These are phyloP conservation scores for Pulveroboletus ravenelii DNA, from an alignment of 768 basidiomycete species.

Conservation along the genomic window DNA sequence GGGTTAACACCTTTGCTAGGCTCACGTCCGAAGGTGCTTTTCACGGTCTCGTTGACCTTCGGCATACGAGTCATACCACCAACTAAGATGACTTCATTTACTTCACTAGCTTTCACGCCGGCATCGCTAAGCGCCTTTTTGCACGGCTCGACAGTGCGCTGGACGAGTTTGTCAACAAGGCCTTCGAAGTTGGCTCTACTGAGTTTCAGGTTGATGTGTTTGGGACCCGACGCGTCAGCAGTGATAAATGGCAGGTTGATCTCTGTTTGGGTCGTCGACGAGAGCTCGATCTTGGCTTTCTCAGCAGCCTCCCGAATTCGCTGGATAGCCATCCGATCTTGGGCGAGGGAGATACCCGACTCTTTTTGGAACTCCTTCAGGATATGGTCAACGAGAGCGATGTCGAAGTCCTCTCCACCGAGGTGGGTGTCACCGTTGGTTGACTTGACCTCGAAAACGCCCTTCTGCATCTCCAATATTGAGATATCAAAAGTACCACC, in stretches of 20 bases:
- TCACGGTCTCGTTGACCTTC: constrained; percentile 85
- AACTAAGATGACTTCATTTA: constrained; percentile 96
- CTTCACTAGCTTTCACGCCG: constrained; percentile 86
- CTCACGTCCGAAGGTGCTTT: constrained; percentile 86
- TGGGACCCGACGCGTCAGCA: constrained; percentile 89
- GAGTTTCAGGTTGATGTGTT: constrained; percentile 93
- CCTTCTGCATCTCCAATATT: constrained; percentile 98
- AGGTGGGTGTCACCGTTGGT: constrained; percentile 99
- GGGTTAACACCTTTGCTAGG: constrained; percentile 99
- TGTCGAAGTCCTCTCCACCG: constrained; percentile 96
- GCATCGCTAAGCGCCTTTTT: constrained; percentile 96
- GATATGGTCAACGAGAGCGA: constrained; percentile 80
- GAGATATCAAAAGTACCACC: constrained; percentile 99
- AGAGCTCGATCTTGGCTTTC: constrained; percentile 98
- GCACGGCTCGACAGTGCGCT: constrained; percentile 91
- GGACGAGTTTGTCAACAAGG: constrained; percentile 76
- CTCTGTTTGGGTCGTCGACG: constrained; percentile 92
- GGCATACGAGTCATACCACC: constrained; percentile 99
- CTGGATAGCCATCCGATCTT: constrained; percentile 95
- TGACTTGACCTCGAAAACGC: constrained; percentile 99
- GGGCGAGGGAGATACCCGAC: constrained; percentile 69
- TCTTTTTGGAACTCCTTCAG: constrained; percentile 94
- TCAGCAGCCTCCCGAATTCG: constrained; percentile 99
- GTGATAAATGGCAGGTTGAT: constrained; percentile 98
- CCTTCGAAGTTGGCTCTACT: constrained; percentile 86